phyloP scores from a whole-genome alignment of 2,329 filamentous ascomycete species.

The Colletotrichum orchidophilum region DNA sequence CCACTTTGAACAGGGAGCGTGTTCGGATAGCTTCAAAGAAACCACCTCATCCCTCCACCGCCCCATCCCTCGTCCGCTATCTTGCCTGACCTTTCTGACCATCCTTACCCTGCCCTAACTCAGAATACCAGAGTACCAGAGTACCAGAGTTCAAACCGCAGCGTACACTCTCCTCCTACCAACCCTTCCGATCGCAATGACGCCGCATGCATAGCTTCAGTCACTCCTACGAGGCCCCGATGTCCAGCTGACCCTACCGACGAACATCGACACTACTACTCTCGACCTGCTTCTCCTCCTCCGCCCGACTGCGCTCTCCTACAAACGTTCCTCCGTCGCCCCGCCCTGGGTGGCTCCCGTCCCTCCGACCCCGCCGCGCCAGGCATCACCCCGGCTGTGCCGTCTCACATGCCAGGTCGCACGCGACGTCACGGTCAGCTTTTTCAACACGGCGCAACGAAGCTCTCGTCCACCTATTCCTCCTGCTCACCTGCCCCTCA shows the following conservation, averaged over 20 bases:
- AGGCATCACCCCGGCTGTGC: slow-evolving; percentile 23
- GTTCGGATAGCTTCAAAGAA: not conserved
- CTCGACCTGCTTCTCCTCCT: not conserved
- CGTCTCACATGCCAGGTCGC: slow-evolving; percentile 28
- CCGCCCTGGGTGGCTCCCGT: not conserved
- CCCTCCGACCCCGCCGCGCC: slow-evolving; percentile 18
- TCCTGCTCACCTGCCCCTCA: no score
- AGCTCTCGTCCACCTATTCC: not conserved
- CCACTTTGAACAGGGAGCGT: not conserved
- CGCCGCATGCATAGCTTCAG: not conserved
- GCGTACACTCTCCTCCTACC: not conserved
- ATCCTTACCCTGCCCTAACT: not conserved
- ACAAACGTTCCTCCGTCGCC: not conserved
- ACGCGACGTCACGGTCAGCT: slow-evolving; percentile 18
- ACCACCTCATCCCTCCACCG: not conserved
- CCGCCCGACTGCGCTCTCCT: not conserved
- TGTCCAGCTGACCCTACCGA: not conserved
- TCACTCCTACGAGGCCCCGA: not conserved
- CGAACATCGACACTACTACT: not conserved
- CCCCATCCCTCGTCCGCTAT: not conserved
- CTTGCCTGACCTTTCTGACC: not conserved
- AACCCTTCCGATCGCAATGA: not conserved
- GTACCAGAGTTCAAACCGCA: not conserved
- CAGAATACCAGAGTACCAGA: no score
- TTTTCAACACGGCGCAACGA: not conserved